Conservation (phyloP, 176 grass and related monocot genomes). For the Oryza officinalis region DNA sequence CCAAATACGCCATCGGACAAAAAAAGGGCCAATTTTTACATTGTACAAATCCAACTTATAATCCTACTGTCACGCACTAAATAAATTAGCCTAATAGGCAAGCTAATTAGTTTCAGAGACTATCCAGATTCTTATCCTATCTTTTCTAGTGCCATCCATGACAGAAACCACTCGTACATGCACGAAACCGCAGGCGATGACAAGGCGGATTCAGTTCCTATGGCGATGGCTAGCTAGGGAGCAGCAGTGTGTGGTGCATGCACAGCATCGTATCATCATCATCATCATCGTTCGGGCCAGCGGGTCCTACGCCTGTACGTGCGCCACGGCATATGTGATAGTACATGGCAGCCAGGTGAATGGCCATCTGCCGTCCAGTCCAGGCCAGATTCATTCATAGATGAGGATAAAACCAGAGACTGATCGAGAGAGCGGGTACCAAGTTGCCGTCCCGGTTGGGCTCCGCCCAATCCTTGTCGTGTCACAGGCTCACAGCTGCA, state of each 20-base stretch:
- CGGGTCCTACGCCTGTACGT: not conserved
- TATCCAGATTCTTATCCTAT: constrained; percentile 18
- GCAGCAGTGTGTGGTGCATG: constrained; percentile 20
- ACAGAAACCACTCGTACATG: constrained; percentile 13
- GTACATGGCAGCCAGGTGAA: not conserved
- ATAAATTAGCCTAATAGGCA: too few species aligned
- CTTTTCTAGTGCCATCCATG: not conserved
- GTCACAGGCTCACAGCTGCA: not conserved
- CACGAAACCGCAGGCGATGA: not conserved
- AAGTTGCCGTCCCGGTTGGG: constrained; percentile 7
- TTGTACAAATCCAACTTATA: too few species aligned
- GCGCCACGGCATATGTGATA: constrained; percentile 22
- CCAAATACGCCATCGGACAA: too few species aligned
- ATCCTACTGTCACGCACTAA: too few species aligned
- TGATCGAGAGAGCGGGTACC: not conserved
- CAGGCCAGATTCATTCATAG: constrained; percentile 19
- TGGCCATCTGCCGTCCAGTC: not conserved
- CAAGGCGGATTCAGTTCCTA: constrained; percentile 24
- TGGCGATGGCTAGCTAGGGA: not conserved
- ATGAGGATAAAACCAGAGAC: not conserved
- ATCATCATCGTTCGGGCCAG: not conserved
- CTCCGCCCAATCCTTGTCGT: constrained; percentile 25
- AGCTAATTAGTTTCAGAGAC: too few species aligned
- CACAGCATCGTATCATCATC: not conserved
- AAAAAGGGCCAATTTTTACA: too few species aligned